These are phyloP conservation scores for Botrytis paeoniae DNA, from an alignment of 2,329 filamentous ascomycete species.

Conservation along the genomic window DNA sequence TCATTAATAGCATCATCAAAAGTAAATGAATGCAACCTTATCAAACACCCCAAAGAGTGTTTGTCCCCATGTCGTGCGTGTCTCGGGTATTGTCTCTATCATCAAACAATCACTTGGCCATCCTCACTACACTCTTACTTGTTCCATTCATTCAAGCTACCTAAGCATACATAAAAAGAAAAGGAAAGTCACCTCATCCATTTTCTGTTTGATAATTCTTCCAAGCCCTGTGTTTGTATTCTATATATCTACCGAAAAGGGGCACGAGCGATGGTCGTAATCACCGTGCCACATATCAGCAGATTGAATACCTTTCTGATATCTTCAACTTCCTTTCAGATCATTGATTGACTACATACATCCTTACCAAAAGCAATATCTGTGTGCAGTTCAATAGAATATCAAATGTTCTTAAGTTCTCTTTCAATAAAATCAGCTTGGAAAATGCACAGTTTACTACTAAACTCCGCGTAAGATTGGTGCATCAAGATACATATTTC, in stretches of 20 bases:
- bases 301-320: not conserved
- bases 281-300: not conserved
- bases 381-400: not conserved
- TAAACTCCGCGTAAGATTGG: not conserved
- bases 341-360: not conserved
- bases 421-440: not conserved
- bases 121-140: not conserved
- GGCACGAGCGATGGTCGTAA: not conserved
- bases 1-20: not conserved
- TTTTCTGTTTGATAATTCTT: not conserved
- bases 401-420: not conserved
- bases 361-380: no score
- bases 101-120: not conserved
- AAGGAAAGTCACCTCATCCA: not conserved
- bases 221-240: not conserved
- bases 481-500: conserved; percentile 4
- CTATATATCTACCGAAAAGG: not conserved
- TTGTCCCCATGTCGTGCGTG: not conserved
- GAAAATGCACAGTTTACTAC: not conserved
- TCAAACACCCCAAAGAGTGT: not conserved
- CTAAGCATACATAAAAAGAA: not conserved
- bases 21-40: not conserved
- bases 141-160: not conserved
- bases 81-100: not conserved
- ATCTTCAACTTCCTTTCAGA: not conserved